phyloP scores from a whole-genome alignment of 2,329 filamentous ascomycete genomes.

The Chrysoporthe austroafricana region DNA sequence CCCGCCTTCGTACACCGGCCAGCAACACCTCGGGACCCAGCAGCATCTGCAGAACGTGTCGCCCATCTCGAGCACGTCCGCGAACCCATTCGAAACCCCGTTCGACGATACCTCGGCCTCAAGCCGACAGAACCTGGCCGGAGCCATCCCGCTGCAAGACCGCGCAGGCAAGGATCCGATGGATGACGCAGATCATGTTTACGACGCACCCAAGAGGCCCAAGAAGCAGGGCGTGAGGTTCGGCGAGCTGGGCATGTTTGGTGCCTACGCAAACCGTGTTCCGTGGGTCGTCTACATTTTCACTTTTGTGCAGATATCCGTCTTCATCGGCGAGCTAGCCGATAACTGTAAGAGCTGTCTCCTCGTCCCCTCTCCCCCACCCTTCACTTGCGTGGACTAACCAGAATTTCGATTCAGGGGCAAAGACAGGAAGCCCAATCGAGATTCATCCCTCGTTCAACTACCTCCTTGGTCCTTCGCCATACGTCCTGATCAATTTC shows the following conservation, averaged over 20 bases:
- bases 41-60: slow-evolving; percentile 30
- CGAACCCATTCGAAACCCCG: slow-evolving; percentile 66
- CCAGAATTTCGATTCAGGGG: slow-evolving; percentile 49
- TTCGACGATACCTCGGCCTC: slow-evolving; percentile 61
- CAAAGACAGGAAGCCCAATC: slow-evolving; percentile 78
- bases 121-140: slow-evolving; percentile 46
- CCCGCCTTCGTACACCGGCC: slow-evolving; percentile 39
- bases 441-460: slow-evolving; percentile 87
- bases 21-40: slow-evolving; percentile 39
- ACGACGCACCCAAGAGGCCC: slow-evolving; percentile 54
- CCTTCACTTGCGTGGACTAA: slow-evolving; percentile 10
- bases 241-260: slow-evolving; percentile 64
- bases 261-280: slow-evolving; percentile 58
- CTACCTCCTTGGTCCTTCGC: slow-evolving; percentile 94
- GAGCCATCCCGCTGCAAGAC: slow-evolving; percentile 62
- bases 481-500: slow-evolving; percentile 93
- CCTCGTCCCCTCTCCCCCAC: slow-evolving; percentile 17
- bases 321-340: slow-evolving; percentile 88
- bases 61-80: slow-evolving; percentile 32
- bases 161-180: slow-evolving; percentile 46
- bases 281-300: slow-evolving; percentile 86
- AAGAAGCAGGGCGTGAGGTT: slow-evolving; percentile 55
- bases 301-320: slow-evolving; percentile 74
- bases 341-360: slow-evolving; percentile 69
- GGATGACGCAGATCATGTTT: slow-evolving; percentile 60